phyloP scores from a whole-genome alignment of 2,329 filamentous ascomycete genomes.

The Aspergillus eucalypticola region DNA sequence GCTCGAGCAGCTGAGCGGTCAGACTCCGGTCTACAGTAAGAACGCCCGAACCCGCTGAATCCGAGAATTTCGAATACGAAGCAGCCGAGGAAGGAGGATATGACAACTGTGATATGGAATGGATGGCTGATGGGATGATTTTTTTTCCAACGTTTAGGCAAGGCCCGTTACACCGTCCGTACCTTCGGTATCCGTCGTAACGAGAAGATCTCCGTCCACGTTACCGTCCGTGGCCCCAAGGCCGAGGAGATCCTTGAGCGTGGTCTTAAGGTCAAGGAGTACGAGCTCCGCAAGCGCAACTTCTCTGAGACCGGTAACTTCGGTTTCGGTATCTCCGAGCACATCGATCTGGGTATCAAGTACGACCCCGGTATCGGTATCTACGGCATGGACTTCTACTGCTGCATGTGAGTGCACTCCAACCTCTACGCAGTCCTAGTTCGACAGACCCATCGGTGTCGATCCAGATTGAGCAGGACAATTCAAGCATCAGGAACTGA shows the following conservation, averaged over 20 bases:
- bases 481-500: slow-evolving; percentile 28
- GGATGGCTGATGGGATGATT: slow-evolving; percentile 22
- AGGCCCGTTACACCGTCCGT: slow-evolving; percentile 99
- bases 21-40: slow-evolving; percentile 98
- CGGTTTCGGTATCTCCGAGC: slow-evolving; percentile 99
- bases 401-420: slow-evolving; percentile 77
- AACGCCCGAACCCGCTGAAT: slow-evolving; percentile 37
- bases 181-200: slow-evolving; percentile 99
- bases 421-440: background rate
- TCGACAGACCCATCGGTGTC: background rate
- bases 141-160: slow-evolving; percentile 61
- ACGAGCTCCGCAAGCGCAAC: slow-evolving; percentile 99
- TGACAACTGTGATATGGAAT: background rate
- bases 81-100: background rate
- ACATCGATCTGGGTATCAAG: slow-evolving; percentile 99
- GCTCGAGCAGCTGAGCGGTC: slow-evolving; percentile 98
- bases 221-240: slow-evolving; percentile 98
- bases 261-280: slow-evolving; percentile 99
- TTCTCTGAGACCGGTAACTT: slow-evolving; percentile 99
- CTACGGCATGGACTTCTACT: slow-evolving; percentile 99
- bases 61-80: slow-evolving; percentile 2
- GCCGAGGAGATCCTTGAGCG: slow-evolving; percentile 99
- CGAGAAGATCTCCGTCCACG: slow-evolving; percentile 99
- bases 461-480: background rate
- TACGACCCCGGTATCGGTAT: slow-evolving; percentile 98